Conservation (phyloP, 768 basidiomycete genomes). For the Udeniomyces megalosporus region DNA sequence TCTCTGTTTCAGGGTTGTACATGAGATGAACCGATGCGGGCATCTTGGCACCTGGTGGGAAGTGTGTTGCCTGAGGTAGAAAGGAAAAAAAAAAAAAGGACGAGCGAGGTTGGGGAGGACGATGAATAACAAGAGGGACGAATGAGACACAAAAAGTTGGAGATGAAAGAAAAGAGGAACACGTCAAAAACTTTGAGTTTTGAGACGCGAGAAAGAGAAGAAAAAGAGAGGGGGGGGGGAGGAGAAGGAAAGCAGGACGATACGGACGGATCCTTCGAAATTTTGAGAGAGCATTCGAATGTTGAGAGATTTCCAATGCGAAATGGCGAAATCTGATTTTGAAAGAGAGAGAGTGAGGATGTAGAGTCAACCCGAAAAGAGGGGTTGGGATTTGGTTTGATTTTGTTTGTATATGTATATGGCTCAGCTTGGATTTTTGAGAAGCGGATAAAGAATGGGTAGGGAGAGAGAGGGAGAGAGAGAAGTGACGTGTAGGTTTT, state of each 20-base stretch:
- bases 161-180: not conserved
- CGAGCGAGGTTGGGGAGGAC: too few species aligned
- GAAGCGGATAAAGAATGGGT: too few species aligned
- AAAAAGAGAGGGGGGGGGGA: too few species aligned
- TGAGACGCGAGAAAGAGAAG: too few species aligned
- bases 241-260: not conserved
- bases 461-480: too few species aligned
- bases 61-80: conserved; percentile 38
- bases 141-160: not conserved
- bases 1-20: conserved; percentile 31
- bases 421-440: too few species aligned
- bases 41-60: conserved; percentile 63
- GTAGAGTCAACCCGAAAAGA: conserved; percentile 35
- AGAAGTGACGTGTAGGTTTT: conserved; percentile 26
- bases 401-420: too few species aligned
- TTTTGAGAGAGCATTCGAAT: conserved; percentile 42
- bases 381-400: too few species aligned
- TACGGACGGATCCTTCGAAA: conserved; percentile 31
- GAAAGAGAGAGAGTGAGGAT: not conserved
- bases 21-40: conserved; percentile 55
- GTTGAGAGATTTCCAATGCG: conserved; percentile 43
- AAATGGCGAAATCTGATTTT: not conserved
- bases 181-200: not conserved
- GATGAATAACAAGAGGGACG: too few species aligned
- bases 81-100: not conserved